These are phyloP conservation scores for Boletus sp. DNA, from an alignment of 768 basidiomycete genomes.

Conservation along the genomic window DNA sequence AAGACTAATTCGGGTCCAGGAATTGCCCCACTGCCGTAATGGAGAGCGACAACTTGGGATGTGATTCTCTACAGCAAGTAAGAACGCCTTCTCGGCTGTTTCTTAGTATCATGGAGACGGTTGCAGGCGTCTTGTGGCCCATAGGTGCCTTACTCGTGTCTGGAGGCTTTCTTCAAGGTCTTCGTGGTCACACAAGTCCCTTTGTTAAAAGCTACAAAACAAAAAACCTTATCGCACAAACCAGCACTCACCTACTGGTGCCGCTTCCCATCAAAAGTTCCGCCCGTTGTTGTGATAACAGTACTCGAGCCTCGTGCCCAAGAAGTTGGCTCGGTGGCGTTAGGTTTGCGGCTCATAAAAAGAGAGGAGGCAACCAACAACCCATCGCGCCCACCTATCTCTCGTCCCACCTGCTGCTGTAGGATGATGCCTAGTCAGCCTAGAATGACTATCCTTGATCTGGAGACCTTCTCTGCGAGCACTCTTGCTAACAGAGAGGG, in stretches of 20 bases:
- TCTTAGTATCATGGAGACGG: too few relatives aligned
- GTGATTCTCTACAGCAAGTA: too few relatives aligned
- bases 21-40: too few relatives aligned
- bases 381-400: background rate
- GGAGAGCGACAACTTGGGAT: too few relatives aligned
- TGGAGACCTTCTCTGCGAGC: constrained; percentile 16
- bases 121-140: too few relatives aligned
- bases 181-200: too few relatives aligned
- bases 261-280: constrained; percentile 8
- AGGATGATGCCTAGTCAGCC: background rate
- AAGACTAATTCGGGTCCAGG: too few relatives aligned
- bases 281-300: background rate
- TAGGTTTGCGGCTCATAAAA: background rate
- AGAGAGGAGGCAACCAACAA: background rate
- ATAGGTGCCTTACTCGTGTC: too few relatives aligned
- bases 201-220: too few relatives aligned
- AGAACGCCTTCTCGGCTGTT: too few relatives aligned
- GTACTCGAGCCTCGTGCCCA: background rate
- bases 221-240: background rate
- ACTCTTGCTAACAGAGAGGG: constrained; percentile 19
- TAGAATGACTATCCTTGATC: constrained; percentile 12
- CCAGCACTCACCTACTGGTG: background rate
- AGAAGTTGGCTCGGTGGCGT: background rate
- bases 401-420: too few relatives aligned
- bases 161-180: too few relatives aligned